These are phyloP conservation scores for Mycocentrospora acerina DNA, from an alignment of 2,329 filamentous ascomycete genomes.

Conservation along the genomic window DNA sequence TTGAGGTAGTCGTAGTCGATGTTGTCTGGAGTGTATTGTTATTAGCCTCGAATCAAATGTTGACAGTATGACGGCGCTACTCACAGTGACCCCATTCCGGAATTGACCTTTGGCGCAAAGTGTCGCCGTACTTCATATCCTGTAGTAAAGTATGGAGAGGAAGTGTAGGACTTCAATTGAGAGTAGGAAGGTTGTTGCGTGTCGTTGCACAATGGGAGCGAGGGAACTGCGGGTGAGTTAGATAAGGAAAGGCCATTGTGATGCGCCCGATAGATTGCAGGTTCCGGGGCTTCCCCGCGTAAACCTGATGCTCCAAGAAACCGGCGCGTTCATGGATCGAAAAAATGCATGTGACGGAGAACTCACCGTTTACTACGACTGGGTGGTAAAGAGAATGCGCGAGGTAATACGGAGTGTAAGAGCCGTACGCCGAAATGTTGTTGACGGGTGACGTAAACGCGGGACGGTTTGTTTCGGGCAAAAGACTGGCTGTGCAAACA, in stretches of 20 bases:
- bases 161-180: constrained; percentile 9
- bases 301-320: too few relatives aligned
- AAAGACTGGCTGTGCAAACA: too few relatives aligned
- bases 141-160: constrained; percentile 7
- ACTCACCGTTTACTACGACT: constrained; percentile 8
- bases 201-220: constrained; percentile 11
- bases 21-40: constrained; percentile 60
- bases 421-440: too few relatives aligned
- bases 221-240: neutral
- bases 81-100: constrained; percentile 78
- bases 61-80: constrained; percentile 19
- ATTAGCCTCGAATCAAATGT: constrained; percentile 14
- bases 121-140: constrained; percentile 75
- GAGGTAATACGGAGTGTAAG: neutral
- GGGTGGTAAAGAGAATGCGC: neutral
- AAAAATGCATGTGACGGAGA: constrained; percentile 7
- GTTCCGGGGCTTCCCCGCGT: too few relatives aligned
- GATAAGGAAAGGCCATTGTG: neutral
- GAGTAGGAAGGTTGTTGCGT: constrained; percentile 8
- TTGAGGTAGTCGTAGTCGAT: constrained; percentile 89
- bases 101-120: constrained; percentile 72
- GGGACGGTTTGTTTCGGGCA: too few relatives aligned
- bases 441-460: too few relatives aligned
- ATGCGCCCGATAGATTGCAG: too few relatives aligned
- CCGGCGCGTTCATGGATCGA: constrained; percentile 1